Conservation (phyloP, 495 filamentous ascomycete species). For the Ramalina intermedia region DNA sequence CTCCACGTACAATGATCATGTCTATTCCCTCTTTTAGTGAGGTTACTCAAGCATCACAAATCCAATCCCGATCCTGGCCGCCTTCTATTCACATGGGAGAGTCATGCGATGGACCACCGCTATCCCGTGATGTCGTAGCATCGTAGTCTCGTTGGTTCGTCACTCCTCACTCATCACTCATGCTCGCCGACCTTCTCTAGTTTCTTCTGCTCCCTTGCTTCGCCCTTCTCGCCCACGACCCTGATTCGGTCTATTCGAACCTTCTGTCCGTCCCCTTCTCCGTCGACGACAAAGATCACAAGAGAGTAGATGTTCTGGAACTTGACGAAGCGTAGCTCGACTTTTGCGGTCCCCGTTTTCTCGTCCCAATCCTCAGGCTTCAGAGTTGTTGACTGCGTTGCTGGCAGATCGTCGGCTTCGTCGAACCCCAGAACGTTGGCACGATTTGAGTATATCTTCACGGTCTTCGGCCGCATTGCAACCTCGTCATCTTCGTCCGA, state of each 20-base stretch:
- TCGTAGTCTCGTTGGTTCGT: too few species aligned
- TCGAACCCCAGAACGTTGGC: slow-evolving; percentile 86
- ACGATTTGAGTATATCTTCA: slow-evolving; percentile 75
- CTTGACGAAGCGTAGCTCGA: slow-evolving; percentile 83
- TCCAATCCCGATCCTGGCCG: too few species aligned
- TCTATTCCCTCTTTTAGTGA: too few species aligned
- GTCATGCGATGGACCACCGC: too few species aligned
- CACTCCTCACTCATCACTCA: slow-evolving; percentile 10
- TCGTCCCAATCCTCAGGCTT: slow-evolving; percentile 68
- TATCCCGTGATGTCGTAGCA: too few species aligned
- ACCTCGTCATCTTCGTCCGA: slow-evolving; percentile 50
- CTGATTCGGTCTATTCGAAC: slow-evolving; percentile 72
- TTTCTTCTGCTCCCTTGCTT: slow-evolving; percentile 86
- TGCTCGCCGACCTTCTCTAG: slow-evolving; percentile 89
- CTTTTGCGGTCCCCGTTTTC: slow-evolving; percentile 68
- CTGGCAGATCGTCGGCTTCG: slow-evolving; percentile 71
- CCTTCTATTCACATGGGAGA: too few species aligned
- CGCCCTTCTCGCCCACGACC: slow-evolving; percentile 80
- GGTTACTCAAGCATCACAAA: too few species aligned
- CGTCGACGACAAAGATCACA: slow-evolving; percentile 80
- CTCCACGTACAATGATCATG: too few species aligned
- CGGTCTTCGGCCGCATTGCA: slow-evolving; percentile 72
- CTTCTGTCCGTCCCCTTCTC: slow-evolving; percentile 75
- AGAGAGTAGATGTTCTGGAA: slow-evolving; percentile 85
- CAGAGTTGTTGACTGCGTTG: slow-evolving; percentile 65